These are phyloP conservation scores for Fusarium sp. DNA, from an alignment of 2,329 filamentous ascomycete genomes.

Conservation along the genomic window DNA sequence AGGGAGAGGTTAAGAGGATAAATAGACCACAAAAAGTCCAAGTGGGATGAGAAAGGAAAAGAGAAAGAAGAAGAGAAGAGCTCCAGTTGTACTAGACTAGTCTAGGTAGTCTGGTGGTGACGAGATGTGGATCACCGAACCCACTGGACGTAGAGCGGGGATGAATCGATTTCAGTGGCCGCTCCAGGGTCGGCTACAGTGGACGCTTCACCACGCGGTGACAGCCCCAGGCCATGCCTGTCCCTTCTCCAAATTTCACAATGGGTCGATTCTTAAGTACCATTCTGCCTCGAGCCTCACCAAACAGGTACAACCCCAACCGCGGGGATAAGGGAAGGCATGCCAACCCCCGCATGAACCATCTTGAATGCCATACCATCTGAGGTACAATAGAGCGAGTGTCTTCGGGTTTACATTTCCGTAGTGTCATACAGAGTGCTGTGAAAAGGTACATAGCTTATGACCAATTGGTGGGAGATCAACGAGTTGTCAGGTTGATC, in stretches of 20 bases:
- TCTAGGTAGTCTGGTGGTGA: constrained; percentile 32
- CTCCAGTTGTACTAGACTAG: no score
- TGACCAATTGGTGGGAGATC: no score
- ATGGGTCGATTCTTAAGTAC: constrained; percentile 22
- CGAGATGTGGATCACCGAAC: constrained; percentile 40
- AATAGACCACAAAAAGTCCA: constrained; percentile 12
- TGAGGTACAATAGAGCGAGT: not conserved
- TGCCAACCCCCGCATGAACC: constrained; percentile 22
- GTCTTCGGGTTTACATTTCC: constrained; percentile 19
- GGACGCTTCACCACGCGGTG: constrained; percentile 8
- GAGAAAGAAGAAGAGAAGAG: constrained; percentile 28
- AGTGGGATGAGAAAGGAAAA: constrained; percentile 19
- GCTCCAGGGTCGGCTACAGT: constrained; percentile 18
- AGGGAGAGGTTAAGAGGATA: constrained; percentile 21
- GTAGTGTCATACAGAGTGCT: constrained; percentile 1
- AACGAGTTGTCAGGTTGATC: not conserved
- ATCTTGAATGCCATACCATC: not conserved
- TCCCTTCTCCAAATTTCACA: constrained; percentile 36
- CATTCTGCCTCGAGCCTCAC: not conserved
- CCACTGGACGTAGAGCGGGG: constrained; percentile 26
- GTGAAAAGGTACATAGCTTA: not conserved
- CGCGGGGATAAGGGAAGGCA: constrained; percentile 30
- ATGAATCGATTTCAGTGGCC: constrained; percentile 20
- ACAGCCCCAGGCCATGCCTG: not conserved
- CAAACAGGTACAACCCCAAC: constrained; percentile 7